These are phyloP conservation scores for Taphrina sp. DNA, from an alignment of 1,139 yeast species.

Conservation along the genomic window DNA sequence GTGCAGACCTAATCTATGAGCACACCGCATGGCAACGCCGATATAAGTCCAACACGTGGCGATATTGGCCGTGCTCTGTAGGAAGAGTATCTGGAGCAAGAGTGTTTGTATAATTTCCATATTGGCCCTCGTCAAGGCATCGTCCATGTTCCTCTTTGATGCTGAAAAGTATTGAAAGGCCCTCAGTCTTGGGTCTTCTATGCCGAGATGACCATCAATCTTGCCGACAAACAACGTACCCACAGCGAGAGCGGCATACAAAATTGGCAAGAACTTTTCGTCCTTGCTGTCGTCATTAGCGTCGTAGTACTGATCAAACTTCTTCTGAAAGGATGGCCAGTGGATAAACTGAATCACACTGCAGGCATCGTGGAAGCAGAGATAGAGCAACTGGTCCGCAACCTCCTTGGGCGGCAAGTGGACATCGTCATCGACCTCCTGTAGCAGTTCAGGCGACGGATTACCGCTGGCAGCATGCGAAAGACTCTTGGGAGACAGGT, in stretches of 20 bases:
- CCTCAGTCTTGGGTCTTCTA: slow-evolving; percentile 51
- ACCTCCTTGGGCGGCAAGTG: slow-evolving; percentile 73
- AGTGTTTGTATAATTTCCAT: slow-evolving; percentile 72
- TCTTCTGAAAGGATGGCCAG: slow-evolving; percentile 68
- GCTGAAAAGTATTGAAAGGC: slow-evolving; percentile 82
- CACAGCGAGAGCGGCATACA: slow-evolving; percentile 68
- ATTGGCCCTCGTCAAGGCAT: slow-evolving; percentile 62
- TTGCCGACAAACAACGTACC: slow-evolving; percentile 65
- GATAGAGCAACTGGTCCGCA: slow-evolving; percentile 67
- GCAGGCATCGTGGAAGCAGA: slow-evolving; percentile 84
- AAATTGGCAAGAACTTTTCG: slow-evolving; percentile 71
- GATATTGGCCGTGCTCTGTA: slow-evolving; percentile 85
- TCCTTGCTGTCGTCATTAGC: slow-evolving; percentile 72
- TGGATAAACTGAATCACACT: slow-evolving; percentile 81
- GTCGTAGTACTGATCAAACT: slow-evolving; percentile 57
- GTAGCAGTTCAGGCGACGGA: slow-evolving; percentile 31
- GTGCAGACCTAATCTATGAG: slow-evolving; percentile 83
- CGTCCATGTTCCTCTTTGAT: slow-evolving; percentile 66
- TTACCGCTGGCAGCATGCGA: not conserved
- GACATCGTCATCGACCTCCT: slow-evolving; percentile 50
- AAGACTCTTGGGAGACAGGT: not conserved
- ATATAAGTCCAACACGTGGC: slow-evolving; percentile 89
- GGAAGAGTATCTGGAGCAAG: slow-evolving; percentile 62
- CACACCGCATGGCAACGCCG: slow-evolving; percentile 87
- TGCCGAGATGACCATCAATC: slow-evolving; percentile 36